phyloP scores from a whole-genome alignment of 441 rosid species.

The Arabidopsis hybrid region DNA sequence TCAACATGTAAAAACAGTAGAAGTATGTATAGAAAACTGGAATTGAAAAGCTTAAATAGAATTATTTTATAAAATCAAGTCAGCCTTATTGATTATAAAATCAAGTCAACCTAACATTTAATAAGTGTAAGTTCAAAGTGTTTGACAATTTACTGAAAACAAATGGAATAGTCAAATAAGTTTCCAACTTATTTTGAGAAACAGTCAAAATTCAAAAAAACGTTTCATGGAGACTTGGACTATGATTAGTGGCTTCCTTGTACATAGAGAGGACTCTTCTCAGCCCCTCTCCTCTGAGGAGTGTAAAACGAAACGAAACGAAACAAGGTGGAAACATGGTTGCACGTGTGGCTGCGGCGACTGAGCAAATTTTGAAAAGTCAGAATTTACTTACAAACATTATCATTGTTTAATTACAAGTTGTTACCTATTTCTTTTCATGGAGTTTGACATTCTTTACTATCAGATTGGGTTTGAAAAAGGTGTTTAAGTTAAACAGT shows the following conservation, averaged over 20 bases:
- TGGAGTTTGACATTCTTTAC: constrained; percentile 2
- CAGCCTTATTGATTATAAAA: not conserved
- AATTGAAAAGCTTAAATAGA: not conserved
- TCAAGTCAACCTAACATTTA: constrained; percentile 7
- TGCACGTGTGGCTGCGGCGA: constrained; percentile 48
- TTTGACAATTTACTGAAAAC: too few species aligned
- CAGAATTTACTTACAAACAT: not conserved
- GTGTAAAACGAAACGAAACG: constrained; percentile 4
- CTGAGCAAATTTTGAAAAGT: constrained; percentile 30
- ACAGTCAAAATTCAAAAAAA: constrained; percentile 33
- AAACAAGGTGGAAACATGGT: constrained; percentile 39
- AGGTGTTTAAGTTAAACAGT: too few species aligned
- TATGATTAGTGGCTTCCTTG: constrained; percentile 17
- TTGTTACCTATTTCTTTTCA: not conserved
- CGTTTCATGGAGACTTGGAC: constrained; percentile 20
- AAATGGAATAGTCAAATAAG: constrained; percentile 27
- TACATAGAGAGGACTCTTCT: constrained; percentile 19
- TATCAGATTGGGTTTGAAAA: constrained; percentile 2
- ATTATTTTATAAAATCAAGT: constrained; percentile 6
- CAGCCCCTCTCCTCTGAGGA: not conserved
- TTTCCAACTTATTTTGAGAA: not conserved
- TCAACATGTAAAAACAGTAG: constrained; percentile 23
- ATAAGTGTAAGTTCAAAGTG: constrained; percentile 29
- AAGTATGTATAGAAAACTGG: not conserved
- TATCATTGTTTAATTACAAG: constrained; percentile 3